phyloP scores from a whole-genome alignment of 108 stramenopile species.

The Stephanodiscus triporus region DNA sequence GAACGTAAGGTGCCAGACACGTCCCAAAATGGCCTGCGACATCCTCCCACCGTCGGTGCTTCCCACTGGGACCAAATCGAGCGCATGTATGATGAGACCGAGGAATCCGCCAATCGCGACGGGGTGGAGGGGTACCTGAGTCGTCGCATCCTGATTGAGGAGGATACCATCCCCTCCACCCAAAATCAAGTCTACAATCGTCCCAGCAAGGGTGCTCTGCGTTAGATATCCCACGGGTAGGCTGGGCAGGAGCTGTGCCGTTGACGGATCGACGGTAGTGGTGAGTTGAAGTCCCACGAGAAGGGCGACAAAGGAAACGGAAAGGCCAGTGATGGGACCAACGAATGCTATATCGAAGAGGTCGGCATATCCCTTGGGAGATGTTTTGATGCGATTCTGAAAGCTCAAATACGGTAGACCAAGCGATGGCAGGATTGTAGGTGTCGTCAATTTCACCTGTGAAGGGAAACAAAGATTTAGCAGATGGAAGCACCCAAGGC shows the following conservation, averaged over 20 bases:
- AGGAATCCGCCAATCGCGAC: conserved; percentile 78
- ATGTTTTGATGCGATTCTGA: conserved; percentile 61
- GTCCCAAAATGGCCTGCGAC: conserved; percentile 66
- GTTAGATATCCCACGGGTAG: conserved; percentile 63
- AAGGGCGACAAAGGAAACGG: conserved; percentile 57
- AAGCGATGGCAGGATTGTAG: conserved; percentile 53
- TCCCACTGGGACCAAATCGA: conserved; percentile 79
- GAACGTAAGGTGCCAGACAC: conserved; percentile 60
- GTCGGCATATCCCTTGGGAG: conserved; percentile 58
- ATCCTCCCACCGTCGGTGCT: conserved; percentile 78
- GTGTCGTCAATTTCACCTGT: conserved; percentile 46
- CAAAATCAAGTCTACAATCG: conserved; percentile 57
- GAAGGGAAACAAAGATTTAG: background rate
- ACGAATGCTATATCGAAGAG: conserved; percentile 80
- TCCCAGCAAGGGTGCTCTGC: conserved; percentile 68
- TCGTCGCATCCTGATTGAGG: conserved; percentile 57
- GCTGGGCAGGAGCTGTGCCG: conserved; percentile 57
- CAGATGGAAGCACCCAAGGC: background rate
- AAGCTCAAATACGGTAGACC: conserved; percentile 60
- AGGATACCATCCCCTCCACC: conserved; percentile 57
- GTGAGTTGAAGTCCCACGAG: conserved; percentile 64
- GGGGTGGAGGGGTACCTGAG: conserved; percentile 72
- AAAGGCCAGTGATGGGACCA: conserved; percentile 68
- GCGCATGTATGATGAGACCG: conserved; percentile 69
- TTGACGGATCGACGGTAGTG: conserved; percentile 42